phyloP scores from a whole-genome alignment of 2,329 filamentous ascomycete genomes.

The Metarhizium guizhouense region DNA sequence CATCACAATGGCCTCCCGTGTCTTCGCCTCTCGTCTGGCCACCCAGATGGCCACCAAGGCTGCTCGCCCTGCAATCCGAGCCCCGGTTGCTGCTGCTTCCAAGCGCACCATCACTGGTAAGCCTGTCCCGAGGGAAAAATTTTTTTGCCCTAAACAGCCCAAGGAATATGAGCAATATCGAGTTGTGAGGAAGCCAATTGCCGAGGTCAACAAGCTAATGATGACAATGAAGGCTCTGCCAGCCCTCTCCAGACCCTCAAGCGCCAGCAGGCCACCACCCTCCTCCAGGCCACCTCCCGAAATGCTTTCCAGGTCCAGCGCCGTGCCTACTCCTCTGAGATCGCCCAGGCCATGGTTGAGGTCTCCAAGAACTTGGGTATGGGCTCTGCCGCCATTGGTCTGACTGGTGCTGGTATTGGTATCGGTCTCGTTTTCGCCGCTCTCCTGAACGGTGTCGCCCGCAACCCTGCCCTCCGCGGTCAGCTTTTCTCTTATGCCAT shows the following conservation, averaged over 20 bases:
- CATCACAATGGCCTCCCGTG: conserved; percentile 74
- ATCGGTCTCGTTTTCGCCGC: conserved; percentile 91
- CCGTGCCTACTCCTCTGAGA: conserved; percentile 80
- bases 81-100: conserved; percentile 53
- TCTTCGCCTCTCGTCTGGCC: conserved; percentile 70
- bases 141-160: conserved; percentile 14
- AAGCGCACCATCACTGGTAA: conserved; percentile 72
- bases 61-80: conserved; percentile 65
- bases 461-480: conserved; percentile 89
- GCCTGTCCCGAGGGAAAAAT: conserved; percentile 24
- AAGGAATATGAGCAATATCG: conserved; percentile 12
- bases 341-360: conserved; percentile 80
- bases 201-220: conserved; percentile 22
- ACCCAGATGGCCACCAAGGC: conserved; percentile 69
- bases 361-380: conserved; percentile 87
- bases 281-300: conserved; percentile 58
- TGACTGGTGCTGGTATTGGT: conserved; percentile 88
- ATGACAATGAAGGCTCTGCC: conserved; percentile 37
- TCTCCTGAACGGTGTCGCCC: conserved; percentile 81
- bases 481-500: conserved; percentile 96
- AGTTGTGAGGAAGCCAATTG: conserved; percentile 23
- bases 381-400: conserved; percentile 84
- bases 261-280: conserved; percentile 60
- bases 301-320: conserved; percentile 56
- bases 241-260: conserved; percentile 65